Percentiles rank a stretch among this genome's conserved stretches.
These are phyloP conservation scores for Hypseocharis bilobata DNA, from an alignment of 441 rosid species.

Conservation along the genomic window DNA sequence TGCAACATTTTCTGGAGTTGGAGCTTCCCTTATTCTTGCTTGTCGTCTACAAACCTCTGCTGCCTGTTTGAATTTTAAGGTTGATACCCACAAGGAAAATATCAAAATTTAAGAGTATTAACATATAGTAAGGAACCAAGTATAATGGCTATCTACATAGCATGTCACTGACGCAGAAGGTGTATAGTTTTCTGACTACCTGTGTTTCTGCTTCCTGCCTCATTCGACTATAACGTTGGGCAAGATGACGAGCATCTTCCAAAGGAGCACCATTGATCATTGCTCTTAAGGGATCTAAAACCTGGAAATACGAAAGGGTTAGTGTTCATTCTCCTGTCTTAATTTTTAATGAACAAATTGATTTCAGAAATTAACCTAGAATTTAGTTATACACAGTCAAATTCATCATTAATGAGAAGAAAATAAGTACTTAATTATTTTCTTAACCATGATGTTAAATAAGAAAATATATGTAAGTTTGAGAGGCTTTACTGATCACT, in stretches of 20 bases:
- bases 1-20: constrained; percentile 75
- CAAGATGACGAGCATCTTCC: constrained; percentile 92
- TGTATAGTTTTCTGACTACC: constrained; percentile 31
- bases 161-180: not conserved
- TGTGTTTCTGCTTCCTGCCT: constrained; percentile 87
- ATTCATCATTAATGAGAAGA: not conserved
- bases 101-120: constrained; percentile 11
- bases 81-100: constrained; percentile 19
- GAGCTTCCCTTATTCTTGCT: constrained; percentile 63
- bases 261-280: constrained; percentile 62
- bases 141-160: constrained; percentile 3
- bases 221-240: constrained; percentile 90
- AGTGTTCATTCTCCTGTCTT: constrained; percentile 5
- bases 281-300: constrained; percentile 84
- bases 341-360: not conserved
- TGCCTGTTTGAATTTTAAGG: constrained; percentile 41
- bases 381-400: not conserved
- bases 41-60: constrained; percentile 61
- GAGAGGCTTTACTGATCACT: not conserved
- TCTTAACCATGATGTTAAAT: not conserved
- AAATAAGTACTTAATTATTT: not conserved
- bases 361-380: not conserved
- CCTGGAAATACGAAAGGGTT: constrained; percentile 32
- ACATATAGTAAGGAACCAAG: constrained; percentile 8
- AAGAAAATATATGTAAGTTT: not conserved